Conservation (phyloP, 108 stramenopile species). For the Chaetoceros muelleri region DNA sequence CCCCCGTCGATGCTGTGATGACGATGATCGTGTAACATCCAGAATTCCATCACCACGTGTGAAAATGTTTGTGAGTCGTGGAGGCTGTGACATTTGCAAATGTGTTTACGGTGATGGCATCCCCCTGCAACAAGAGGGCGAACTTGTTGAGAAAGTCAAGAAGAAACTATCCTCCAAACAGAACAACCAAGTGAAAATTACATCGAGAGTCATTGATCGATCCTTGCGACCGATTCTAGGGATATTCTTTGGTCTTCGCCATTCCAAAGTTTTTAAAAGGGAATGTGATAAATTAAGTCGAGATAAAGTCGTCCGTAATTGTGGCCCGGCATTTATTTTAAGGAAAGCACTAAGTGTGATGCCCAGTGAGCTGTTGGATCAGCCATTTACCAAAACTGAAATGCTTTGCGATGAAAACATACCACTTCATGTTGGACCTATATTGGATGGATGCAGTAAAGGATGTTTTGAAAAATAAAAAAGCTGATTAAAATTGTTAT, state of each 20-base stretch:
- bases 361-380: slow-evolving; percentile 21
- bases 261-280: slow-evolving; percentile 26
- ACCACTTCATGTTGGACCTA: neutral
- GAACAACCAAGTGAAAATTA: slow-evolving; percentile 36
- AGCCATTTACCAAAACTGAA: neutral
- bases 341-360: slow-evolving; percentile 33
- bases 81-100: neutral
- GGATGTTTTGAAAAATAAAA: neutral
- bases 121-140: neutral
- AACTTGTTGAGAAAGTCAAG: too few species aligned
- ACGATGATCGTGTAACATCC: slow-evolving; percentile 23
- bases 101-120: neutral
- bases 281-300: slow-evolving; percentile 28
- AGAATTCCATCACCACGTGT: slow-evolving; percentile 12
- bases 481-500: neutral
- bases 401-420: neutral
- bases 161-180: neutral
- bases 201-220: slow-evolving; percentile 32
- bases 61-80: neutral
- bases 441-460: neutral
- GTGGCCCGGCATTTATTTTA: slow-evolving; percentile 56
- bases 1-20: slow-evolving; percentile 67
- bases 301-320: slow-evolving; percentile 41
- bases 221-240: slow-evolving; percentile 42
- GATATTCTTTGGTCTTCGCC: slow-evolving; percentile 33